Evolutionary conservation across 768 basidiomycete species (phyloP), one percentile per base, ranked within the genome.

Genomic region (Lactarius sanguifluus): DNA sequence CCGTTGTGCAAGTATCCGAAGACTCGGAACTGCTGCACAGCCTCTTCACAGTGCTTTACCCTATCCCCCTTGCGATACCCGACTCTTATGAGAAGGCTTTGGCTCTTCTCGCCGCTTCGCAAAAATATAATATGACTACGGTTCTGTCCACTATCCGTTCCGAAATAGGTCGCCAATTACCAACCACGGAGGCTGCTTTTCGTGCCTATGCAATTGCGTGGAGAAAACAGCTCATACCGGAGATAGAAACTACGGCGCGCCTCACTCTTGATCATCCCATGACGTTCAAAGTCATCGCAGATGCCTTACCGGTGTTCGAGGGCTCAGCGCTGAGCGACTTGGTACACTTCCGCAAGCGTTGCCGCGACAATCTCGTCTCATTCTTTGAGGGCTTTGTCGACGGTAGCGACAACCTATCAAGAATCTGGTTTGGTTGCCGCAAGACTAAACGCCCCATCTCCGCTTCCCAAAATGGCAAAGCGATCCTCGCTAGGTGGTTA

Each of bases 121-220:
- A 45, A 25, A 75, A 75, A 61, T 75, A 72, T 64, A 57, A 71
- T 12, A 70, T 75, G 65, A 34, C 45, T 20, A 47, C 25, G 50
- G 43, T 18, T 7, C 7, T 45, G 12, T 20, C 45, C 12, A 9
- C 7, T 10, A 0, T 45, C 20, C 45, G 45, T 34, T 15, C 57
- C 57, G 8, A 5, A 5, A 55, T 64, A n/a, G 20, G 20, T n/a
- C 45, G 10, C 20, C 45, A n/a, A 45, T 3, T 45, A n/a, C 45
- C 20, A n/a, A 43, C 36, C 45, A 59, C 60, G 58, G 38, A 38
- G 62, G 8, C 10, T 30, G 64, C 70, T 0, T 45, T 47, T 23
- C 47, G 3, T 47, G n/a, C 47, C 4, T 47, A 47, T 23, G 10
- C 47, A 12, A 9, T 61, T 61, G 25, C 67, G 8, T 64, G 57